Evolutionary conservation across 2,329 filamentous ascomycete species (phyloP).

Genomic region (Fusarium caatingaense): DNA sequence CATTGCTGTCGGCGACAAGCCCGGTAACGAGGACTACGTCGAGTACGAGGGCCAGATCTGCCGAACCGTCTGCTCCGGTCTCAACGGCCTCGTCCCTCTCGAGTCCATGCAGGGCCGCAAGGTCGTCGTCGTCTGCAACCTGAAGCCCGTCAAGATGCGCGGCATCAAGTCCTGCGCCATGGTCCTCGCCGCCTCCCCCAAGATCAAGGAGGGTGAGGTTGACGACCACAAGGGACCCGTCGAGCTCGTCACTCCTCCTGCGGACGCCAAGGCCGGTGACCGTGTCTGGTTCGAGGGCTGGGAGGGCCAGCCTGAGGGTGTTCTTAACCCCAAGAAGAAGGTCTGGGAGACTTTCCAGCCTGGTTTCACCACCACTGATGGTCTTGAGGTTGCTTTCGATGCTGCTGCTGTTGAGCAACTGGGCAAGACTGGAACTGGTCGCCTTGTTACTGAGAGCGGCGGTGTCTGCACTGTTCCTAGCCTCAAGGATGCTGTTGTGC

Average conservation of each 20-base stretch:
- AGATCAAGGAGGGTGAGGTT: conserved; percentile 78
- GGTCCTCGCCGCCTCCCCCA: conserved; percentile 95
- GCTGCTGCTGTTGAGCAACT: conserved; percentile 80
- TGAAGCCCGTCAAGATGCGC: conserved; percentile 99
- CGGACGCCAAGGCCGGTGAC: conserved; percentile 82
- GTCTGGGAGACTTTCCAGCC: conserved; percentile 97
- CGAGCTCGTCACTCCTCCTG: conserved; percentile 88
- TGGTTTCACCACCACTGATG: conserved; percentile 89
- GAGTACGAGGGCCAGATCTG: conserved; percentile 93
- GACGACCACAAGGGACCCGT: conserved; percentile 90
- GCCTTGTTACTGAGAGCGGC: conserved; percentile 80
- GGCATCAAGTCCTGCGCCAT: conserved; percentile 83
- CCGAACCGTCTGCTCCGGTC: conserved; percentile 94
- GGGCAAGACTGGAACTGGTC: conserved; percentile 73
- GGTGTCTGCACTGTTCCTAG: conserved; percentile 86
- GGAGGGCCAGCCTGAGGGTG: conserved; percentile 90
- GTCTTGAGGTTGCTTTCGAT: conserved; percentile 87
- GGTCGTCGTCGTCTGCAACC: conserved; percentile 94
- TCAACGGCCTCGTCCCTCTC: conserved; percentile 91
- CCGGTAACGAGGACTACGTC: conserved; percentile 83
- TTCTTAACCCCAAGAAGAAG: conserved; percentile 99
- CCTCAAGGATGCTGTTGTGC: conserved; percentile 82
- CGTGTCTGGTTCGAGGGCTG: conserved; percentile 94
- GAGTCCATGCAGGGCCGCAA: conserved; percentile 98
- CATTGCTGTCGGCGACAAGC: conserved; percentile 90